phyloP scores from a whole-genome alignment of 2,329 filamentous ascomycete species.

The Phaeosphaeria sp. region DNA sequence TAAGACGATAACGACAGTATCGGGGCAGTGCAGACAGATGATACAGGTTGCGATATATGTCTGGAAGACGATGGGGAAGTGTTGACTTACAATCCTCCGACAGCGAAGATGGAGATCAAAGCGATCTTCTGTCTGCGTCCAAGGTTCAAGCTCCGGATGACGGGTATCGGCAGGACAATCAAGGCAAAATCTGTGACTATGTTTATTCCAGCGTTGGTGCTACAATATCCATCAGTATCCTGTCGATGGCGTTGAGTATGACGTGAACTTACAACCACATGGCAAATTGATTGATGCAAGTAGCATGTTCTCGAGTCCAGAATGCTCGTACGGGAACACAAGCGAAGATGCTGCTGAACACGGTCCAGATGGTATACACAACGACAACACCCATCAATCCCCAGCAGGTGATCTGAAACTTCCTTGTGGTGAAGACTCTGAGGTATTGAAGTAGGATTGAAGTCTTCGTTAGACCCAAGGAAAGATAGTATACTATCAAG shows the following conservation, averaged over 20 bases:
- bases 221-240: not conserved
- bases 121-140: constrained; percentile 44
- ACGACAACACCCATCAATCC: constrained; percentile 32
- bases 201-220: constrained; percentile 38
- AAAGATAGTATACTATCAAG: constrained; percentile 42
- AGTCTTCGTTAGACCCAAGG: constrained; percentile 40
- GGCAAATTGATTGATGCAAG: constrained; percentile 39
- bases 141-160: constrained; percentile 43
- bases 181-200: constrained; percentile 43
- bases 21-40: not conserved
- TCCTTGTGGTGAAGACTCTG: constrained; percentile 38
- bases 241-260: not conserved
- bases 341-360: constrained; percentile 41
- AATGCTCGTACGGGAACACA: constrained; percentile 42
- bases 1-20: not conserved
- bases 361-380: constrained; percentile 37
- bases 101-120: constrained; percentile 46
- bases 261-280: constrained; percentile 32
- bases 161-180: constrained; percentile 44
- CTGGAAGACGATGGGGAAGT: not conserved
- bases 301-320: constrained; percentile 39
- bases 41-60: not conserved
- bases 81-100: constrained; percentile 49
- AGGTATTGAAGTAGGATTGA: constrained; percentile 44
- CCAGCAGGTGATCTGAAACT: constrained; percentile 34